phyloP scores from a whole-genome alignment of 2,329 filamentous ascomycete genomes.

The Cladosporium velox region DNA sequence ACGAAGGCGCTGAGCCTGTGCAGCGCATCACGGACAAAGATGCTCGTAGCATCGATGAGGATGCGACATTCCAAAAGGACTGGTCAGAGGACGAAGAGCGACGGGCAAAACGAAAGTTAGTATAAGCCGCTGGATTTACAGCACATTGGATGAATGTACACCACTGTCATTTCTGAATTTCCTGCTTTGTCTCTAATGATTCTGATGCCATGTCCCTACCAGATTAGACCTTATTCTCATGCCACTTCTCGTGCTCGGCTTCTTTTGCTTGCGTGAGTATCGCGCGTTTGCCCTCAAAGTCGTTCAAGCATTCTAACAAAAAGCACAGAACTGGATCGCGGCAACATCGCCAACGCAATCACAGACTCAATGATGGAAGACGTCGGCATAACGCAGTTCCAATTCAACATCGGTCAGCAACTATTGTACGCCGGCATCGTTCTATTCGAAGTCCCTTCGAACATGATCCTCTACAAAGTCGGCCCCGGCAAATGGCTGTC shows the following conservation, averaged over 20 bases:
- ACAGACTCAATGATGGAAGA: conserved; percentile 37
- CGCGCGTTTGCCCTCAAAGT: neutral
- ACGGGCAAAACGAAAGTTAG: neutral
- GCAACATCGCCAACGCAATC: conserved; percentile 35
- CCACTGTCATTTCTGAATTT: neutral
- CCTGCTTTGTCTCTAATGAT: neutral
- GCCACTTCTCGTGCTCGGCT: conserved; percentile 37
- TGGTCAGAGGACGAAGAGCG: neutral
- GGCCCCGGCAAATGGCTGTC: conserved; percentile 45
- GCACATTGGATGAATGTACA: neutral
- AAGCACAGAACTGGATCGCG: conserved; percentile 24
- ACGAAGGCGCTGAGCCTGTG: neutral
- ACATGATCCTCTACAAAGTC: conserved; percentile 37
- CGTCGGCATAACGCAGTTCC: conserved; percentile 34
- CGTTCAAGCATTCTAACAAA: neutral
- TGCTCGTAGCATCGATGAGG: neutral
- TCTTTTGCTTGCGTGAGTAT: conserved; percentile 37
- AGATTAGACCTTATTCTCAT: conserved; percentile 38
- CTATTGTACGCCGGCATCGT: conserved; percentile 38
- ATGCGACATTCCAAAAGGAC: neutral
- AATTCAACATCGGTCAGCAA: conserved; percentile 40
- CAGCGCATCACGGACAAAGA: neutral
- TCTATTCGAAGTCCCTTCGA: conserved; percentile 35
- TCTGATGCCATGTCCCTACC: neutral
- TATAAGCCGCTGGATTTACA: neutral